A percentile compares a stretch with the other conserved stretches of the same genome.
Evolutionary conservation across 1,284 basidiomycete genomes (phyloP).

Genomic region (Stygiomarasmius scandens): DNA sequence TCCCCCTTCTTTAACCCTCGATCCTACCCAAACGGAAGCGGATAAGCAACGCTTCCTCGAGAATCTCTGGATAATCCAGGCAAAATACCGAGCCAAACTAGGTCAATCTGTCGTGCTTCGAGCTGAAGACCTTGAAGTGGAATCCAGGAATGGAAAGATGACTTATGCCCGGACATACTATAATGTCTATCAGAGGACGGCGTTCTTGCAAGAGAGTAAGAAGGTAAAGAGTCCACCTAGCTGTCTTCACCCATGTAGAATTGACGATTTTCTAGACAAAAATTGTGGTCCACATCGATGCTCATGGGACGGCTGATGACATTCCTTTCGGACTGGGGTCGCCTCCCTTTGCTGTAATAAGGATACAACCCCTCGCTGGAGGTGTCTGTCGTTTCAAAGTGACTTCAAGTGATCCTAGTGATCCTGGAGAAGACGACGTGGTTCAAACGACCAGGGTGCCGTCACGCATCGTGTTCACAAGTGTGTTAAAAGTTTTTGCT

Average conservation of each 20-base stretch:
- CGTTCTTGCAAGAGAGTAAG: conserved; percentile 72
- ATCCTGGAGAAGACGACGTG: conserved; percentile 79
- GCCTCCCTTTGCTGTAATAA: conserved; percentile 74
- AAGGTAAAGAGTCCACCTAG: conserved; percentile 55
- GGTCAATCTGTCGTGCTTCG: conserved; percentile 69
- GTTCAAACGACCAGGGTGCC: conserved; percentile 78
- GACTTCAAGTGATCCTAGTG: conserved; percentile 68
- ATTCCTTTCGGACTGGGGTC: conserved; percentile 70
- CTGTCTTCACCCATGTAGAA: conserved; percentile 2
- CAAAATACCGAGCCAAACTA: conserved; percentile 69
- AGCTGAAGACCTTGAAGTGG: conserved; percentile 75
- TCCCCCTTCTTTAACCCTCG: conserved; percentile 68
- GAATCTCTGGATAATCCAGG: conserved; percentile 85
- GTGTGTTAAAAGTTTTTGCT: conserved; percentile 47
- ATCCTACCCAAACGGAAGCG: conserved; percentile 60
- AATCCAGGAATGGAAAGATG: conserved; percentile 53
- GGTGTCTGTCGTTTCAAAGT: conserved; percentile 79
- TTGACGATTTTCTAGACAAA: conserved; percentile 64
- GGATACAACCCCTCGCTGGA: conserved; percentile 80
- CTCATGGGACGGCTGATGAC: conserved; percentile 70
- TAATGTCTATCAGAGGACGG: conserved; percentile 80
- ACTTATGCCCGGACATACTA: conserved; percentile 80
- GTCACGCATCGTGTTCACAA: conserved; percentile 75
- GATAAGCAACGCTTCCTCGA: conserved; percentile 86
- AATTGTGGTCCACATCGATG: conserved; percentile 83